These are phyloP conservation scores for Tylopilus balloui DNA, from an alignment of 768 basidiomycete genomes.

Conservation along the genomic window DNA sequence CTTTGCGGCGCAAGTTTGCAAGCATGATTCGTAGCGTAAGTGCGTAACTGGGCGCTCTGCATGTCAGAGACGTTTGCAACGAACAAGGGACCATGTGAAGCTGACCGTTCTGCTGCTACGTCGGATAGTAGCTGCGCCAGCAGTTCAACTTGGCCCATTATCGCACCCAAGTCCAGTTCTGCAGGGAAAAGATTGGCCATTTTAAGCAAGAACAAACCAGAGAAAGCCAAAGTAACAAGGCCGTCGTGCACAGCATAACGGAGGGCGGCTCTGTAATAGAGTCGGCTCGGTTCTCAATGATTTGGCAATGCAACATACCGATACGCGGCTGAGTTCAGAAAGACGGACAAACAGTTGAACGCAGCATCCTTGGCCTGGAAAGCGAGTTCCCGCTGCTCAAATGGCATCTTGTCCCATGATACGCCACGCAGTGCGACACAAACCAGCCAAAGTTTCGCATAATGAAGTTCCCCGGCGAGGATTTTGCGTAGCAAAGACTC, in stretches of 20 bases:
- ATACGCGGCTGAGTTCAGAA: constrained; percentile 76
- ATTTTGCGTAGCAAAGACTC: constrained; percentile 83
- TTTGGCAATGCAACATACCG: constrained; percentile 44
- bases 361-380: constrained; percentile 96
- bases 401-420: constrained; percentile 94
- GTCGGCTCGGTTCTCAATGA: not conserved
- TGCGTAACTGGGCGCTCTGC: constrained; percentile 58
- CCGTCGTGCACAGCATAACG: constrained; percentile 92
- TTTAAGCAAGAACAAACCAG: constrained; percentile 86
- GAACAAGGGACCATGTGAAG: not conserved
- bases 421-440: constrained; percentile 89
- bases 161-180: constrained; percentile 71
- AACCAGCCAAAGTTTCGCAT: constrained; percentile 92
- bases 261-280: constrained; percentile 63
- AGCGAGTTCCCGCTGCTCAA: constrained; percentile 90
- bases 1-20: constrained; percentile 83
- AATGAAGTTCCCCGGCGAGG: constrained; percentile 82
- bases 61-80: constrained; percentile 8
- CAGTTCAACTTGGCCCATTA: constrained; percentile 84
- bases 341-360: constrained; percentile 77
- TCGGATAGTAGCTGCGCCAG: constrained; percentile 87
- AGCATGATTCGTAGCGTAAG: constrained; percentile 91
- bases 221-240: constrained; percentile 87
- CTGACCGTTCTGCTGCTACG: constrained; percentile 85
- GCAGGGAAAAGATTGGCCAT: constrained; percentile 91